Conservation (phyloP, 2,329 filamentous ascomycete genomes). For the Cercospora zeae-maydis region DNA sequence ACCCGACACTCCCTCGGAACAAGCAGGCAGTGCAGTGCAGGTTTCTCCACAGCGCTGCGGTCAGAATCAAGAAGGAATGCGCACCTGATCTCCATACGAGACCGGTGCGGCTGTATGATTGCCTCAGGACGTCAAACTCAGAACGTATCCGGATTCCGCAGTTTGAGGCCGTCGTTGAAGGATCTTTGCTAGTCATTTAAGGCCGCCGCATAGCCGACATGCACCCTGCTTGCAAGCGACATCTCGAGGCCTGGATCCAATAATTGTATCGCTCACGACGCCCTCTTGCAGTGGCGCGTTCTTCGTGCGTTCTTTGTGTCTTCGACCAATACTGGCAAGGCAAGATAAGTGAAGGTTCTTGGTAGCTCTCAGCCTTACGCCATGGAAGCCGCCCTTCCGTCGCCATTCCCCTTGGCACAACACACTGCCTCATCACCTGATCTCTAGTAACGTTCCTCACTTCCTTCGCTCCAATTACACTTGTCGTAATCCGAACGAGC, state of each 20-base stretch:
- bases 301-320: slow-evolving; percentile 6
- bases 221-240: neutral
- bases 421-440: slow-evolving; percentile 8
- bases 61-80: neutral
- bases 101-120: neutral
- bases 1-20: neutral
- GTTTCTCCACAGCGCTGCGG: neutral
- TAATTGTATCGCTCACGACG: neutral
- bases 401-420: neutral
- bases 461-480: neutral
- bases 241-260: neutral
- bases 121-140: neutral
- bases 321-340: neutral
- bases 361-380: slow-evolving; percentile 5
- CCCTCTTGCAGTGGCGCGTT: neutral
- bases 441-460: neutral
- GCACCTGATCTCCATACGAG: slow-evolving; percentile 1
- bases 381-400: neutral
- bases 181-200: neutral
- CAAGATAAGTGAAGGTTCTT: neutral
- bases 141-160: neutral
- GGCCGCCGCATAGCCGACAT: slow-evolving; percentile 5
- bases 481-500: slow-evolving; percentile 6
- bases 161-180: neutral
- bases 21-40: neutral